These are phyloP conservation scores for Xylaria nigripes DNA, from an alignment of 495 filamentous ascomycete species.

Conservation along the genomic window DNA sequence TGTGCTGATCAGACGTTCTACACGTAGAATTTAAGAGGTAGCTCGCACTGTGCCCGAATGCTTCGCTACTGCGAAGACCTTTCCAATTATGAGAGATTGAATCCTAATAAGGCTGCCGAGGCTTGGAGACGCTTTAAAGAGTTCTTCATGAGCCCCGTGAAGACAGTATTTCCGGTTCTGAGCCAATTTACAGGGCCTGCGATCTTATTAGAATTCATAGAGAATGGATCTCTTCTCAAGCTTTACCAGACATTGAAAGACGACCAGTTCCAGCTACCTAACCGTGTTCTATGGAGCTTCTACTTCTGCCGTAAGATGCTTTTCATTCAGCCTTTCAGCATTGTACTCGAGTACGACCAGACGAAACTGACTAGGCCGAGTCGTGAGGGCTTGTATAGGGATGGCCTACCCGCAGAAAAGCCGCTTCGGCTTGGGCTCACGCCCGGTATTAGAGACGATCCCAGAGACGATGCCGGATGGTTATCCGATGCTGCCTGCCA, in stretches of 20 bases:
- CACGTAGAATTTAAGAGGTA: not conserved
- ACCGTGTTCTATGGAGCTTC: slow-evolving; percentile 5
- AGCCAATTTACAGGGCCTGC: not conserved
- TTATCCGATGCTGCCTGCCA: not conserved
- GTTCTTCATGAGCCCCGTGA: not conserved
- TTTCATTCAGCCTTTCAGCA: not conserved
- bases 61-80: not conserved
- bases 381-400: not conserved
- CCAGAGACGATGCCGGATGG: not conserved
- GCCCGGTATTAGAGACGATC: not conserved
- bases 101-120: not conserved
- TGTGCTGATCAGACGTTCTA: not conserved
- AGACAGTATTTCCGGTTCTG: not conserved
- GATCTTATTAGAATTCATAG: slow-evolving; percentile 4
- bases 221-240: not conserved
- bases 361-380: not conserved
- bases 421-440: not conserved
- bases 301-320: not conserved
- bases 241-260: not conserved
- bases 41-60: not conserved
- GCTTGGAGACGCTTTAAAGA: not conserved
- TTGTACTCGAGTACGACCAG: not conserved
- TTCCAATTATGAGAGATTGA: not conserved
- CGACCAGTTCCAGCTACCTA: not conserved
- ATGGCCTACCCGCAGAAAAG: not conserved